A percentile compares a stretch with the other conserved stretches of the same genome.
Evolutionary conservation across 2,329 filamentous ascomycete genomes (phyloP).

Genomic region (Penicillium sclerotiorum): DNA sequence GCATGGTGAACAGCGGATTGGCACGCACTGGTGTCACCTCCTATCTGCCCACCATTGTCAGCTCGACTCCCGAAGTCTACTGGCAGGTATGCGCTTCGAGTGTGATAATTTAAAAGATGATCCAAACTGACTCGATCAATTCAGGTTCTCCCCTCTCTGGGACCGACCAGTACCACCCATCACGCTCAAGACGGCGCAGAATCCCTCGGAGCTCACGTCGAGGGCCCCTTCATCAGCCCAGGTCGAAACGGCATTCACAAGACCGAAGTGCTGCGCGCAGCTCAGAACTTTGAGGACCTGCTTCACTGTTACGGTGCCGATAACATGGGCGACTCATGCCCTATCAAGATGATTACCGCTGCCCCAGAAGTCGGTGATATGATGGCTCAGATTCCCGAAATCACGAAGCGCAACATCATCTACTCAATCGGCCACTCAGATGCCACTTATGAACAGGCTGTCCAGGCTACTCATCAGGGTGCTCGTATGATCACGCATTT

Average conservation of each 20-base stretch:
- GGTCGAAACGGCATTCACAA: slow-evolving; percentile 88
- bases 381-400: slow-evolving; percentile 66
- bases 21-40: slow-evolving; percentile 82
- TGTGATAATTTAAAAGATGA: not conserved
- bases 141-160: slow-evolving; percentile 72
- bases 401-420: slow-evolving; percentile 68
- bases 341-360: slow-evolving; percentile 79
- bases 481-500: slow-evolving; percentile 90
- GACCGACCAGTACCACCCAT: slow-evolving; percentile 66
- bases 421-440: slow-evolving; percentile 86
- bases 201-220: slow-evolving; percentile 85
- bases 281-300: slow-evolving; percentile 63
- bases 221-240: slow-evolving; percentile 84
- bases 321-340: slow-evolving; percentile 57
- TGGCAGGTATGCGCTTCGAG: slow-evolving; percentile 59
- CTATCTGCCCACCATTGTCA: slow-evolving; percentile 78
- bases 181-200: slow-evolving; percentile 72
- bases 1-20: slow-evolving; percentile 70
- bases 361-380: slow-evolving; percentile 80
- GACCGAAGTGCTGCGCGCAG: slow-evolving; percentile 67
- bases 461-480: slow-evolving; percentile 69
- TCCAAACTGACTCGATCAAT: not conserved
- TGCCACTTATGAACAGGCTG: slow-evolving; percentile 81
- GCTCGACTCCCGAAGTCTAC: slow-evolving; percentile 79
- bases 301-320: slow-evolving; percentile 61